Conservation (phyloP, 2,329 filamentous ascomycete species). For the Trichoderma sp. region DNA sequence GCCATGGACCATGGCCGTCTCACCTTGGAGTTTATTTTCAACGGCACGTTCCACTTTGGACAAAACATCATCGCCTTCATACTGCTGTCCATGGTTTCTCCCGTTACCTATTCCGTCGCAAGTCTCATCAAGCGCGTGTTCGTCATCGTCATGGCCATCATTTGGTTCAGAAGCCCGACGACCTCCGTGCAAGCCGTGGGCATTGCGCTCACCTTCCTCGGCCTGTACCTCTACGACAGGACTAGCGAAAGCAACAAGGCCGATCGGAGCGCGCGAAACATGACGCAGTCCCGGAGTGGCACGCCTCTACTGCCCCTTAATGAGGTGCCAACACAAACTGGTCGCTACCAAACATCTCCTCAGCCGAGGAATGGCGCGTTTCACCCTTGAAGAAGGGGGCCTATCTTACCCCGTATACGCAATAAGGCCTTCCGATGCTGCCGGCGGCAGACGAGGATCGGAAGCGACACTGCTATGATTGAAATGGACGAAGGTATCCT, state of each 20-base stretch:
- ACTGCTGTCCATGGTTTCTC: conserved; percentile 87
- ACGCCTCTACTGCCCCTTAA: conserved; percentile 67
- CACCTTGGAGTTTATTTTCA: conserved; percentile 89
- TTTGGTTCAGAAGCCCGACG: conserved; percentile 94
- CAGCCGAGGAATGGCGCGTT: conserved; percentile 25
- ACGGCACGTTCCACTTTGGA: conserved; percentile 93
- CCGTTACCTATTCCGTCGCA: conserved; percentile 95
- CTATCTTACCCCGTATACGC: neutral
- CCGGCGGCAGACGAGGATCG: neutral
- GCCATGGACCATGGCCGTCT: conserved; percentile 75
- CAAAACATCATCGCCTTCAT: conserved; percentile 96
- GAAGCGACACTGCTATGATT: neutral
- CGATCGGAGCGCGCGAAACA: conserved; percentile 75
- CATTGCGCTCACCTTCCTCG: conserved; percentile 85
- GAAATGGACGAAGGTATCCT: neutral
- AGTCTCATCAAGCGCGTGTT: conserved; percentile 97
- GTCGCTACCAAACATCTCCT: conserved; percentile 29
- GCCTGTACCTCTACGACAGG: conserved; percentile 93
- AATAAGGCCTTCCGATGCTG: neutral
- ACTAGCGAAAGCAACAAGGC: conserved; percentile 86
- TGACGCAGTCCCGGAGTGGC: conserved; percentile 43
- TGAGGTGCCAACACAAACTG: conserved; percentile 38
- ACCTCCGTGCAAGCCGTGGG: conserved; percentile 80
- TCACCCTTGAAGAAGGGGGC: neutral
- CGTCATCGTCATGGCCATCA: conserved; percentile 89